Evolutionary conservation across 2,329 filamentous ascomycete genomes (phyloP).

Genomic region (Fonsecaea monophora): DNA sequence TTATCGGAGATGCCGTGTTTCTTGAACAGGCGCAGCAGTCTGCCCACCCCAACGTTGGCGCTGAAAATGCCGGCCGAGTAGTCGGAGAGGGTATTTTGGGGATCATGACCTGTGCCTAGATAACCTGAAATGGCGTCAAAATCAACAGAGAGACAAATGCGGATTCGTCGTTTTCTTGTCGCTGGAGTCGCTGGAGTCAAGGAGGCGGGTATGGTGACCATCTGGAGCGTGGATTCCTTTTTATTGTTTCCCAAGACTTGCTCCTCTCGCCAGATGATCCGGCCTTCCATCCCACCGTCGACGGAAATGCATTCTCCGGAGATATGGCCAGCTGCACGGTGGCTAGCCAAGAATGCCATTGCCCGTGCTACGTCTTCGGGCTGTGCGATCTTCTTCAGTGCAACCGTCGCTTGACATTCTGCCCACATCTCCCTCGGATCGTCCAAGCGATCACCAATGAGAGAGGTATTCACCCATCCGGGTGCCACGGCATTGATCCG

Average conservation of each 20-base stretch:
- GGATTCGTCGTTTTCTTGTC: slow-evolving; percentile 31
- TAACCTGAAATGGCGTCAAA: slow-evolving; percentile 67
- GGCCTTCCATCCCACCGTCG: slow-evolving; percentile 60
- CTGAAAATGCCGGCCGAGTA: slow-evolving; percentile 64
- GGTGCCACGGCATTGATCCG: slow-evolving; percentile 62
- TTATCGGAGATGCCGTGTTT: slow-evolving; percentile 59
- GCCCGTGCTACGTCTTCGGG: slow-evolving; percentile 58
- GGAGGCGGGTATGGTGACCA: slow-evolving; percentile 15
- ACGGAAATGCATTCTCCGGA: slow-evolving; percentile 61
- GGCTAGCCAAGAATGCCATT: slow-evolving; percentile 59
- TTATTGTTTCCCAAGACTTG: slow-evolving; percentile 42
- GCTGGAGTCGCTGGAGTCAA: slow-evolving; percentile 19
- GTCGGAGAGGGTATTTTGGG: slow-evolving; percentile 62
- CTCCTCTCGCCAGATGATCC: slow-evolving; percentile 57
- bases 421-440: slow-evolving; percentile 58
- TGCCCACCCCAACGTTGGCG: slow-evolving; percentile 63
- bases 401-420: slow-evolving; percentile 59
- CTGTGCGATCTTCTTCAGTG: slow-evolving; percentile 56
- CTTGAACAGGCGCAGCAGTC: slow-evolving; percentile 61
- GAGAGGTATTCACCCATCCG: slow-evolving; percentile 56
- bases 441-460: slow-evolving; percentile 58
- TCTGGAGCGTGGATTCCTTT: slow-evolving; percentile 8
- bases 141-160: slow-evolving; percentile 53
- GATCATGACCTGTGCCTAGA: slow-evolving; percentile 62
- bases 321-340: slow-evolving; percentile 61